A percentile compares a stretch with the other conserved stretches of the same genome.
These are phyloP conservation scores for Coemansia sp. DNA, from an alignment of 192 early-diverging fungal species.

Conservation along the genomic window DNA sequence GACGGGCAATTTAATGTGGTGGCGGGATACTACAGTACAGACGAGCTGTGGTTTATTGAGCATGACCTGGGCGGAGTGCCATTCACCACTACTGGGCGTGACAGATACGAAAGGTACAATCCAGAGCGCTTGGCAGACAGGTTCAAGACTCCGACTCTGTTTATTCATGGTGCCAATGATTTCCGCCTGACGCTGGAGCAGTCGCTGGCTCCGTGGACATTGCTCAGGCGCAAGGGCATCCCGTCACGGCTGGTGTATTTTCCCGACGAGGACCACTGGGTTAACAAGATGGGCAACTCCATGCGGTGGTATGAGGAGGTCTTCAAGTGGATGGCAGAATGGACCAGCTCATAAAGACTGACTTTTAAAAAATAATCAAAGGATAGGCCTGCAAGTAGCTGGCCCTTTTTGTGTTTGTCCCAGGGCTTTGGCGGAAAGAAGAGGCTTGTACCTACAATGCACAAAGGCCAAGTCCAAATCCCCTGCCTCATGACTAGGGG, in stretches of 20 bases:
- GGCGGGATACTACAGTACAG: constrained; percentile 66
- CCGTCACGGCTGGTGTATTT: constrained; percentile 72
- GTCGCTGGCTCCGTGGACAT: constrained; percentile 70
- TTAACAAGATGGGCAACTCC: constrained; percentile 72
- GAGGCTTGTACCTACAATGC: not conserved
- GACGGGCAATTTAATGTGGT: constrained; percentile 71
- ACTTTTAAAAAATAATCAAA: not conserved
- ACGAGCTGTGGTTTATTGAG: constrained; percentile 81
- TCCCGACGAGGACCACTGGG: constrained; percentile 74
- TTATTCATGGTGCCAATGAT: constrained; percentile 73
- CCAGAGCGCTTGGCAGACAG: constrained; percentile 66
- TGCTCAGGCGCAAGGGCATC: constrained; percentile 69
- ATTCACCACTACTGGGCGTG: constrained; percentile 50
- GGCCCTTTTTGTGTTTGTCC: not conserved
- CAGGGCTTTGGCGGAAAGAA: not conserved
- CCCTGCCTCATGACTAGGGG: not conserved
- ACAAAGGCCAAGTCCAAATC: not conserved
- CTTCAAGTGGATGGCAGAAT: constrained; percentile 58
- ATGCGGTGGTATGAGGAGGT: constrained; percentile 72
- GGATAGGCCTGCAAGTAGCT: not conserved
- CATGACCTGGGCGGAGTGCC: constrained; percentile 70
- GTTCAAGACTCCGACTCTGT: constrained; percentile 76
- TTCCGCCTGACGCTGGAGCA: constrained; percentile 70
- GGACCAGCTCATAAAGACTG: constrained; percentile 3
- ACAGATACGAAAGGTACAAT: constrained; percentile 64